Evolutionary conservation across 768 basidiomycete genomes (phyloP), one percentile per base, ranked within the genome.

Genomic region (Lentinula sp.): DNA sequence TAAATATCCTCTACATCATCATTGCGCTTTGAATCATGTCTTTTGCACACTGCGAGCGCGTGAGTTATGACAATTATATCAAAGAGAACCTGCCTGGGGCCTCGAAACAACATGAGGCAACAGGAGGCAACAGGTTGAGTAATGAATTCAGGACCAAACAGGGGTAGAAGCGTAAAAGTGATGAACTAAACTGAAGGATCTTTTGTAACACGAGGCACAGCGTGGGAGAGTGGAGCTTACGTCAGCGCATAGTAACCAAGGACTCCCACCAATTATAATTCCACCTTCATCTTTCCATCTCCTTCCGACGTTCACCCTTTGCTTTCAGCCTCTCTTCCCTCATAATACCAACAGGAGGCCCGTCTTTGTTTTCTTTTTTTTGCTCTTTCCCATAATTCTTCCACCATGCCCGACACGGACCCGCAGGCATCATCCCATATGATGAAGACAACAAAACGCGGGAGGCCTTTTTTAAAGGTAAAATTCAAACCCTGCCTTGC

Each of bases 361-460:
- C 20, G 7, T 55, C 62, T 72, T 63, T 70, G 28, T 28, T 28
- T 28, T 9, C 4, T 7, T 67, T 68, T 67, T 64, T 52, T 16
- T 48, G 43, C 56, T 49, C 23, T 62, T 61, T 63, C 61, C 66
- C 59, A 43, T 36, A 45, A 42, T 68, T 68, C 67, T 62, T 64
- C 57, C 61, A 68, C 67, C 43, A 79, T 77, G 79, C 66, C 72
- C 48, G 81, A 82, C 65, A 58, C 68, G 69, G 72, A 80, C 53
- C 76, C 81, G 35, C 81, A 82, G 67, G 79, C 84, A 45, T 85
- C 90, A 45, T 93, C 91, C 32, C 95, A 96, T 74, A 92, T 96
- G 91, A 97, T 98, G 95, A 95, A 96, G 85, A 96, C 92, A 13
- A 96, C 95, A 71, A 93, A 93, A 80, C 86, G 95, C 70, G 95